Conservation (phyloP, 2,329 filamentous ascomycete species). For the Raffaelea ambrosiae region DNA sequence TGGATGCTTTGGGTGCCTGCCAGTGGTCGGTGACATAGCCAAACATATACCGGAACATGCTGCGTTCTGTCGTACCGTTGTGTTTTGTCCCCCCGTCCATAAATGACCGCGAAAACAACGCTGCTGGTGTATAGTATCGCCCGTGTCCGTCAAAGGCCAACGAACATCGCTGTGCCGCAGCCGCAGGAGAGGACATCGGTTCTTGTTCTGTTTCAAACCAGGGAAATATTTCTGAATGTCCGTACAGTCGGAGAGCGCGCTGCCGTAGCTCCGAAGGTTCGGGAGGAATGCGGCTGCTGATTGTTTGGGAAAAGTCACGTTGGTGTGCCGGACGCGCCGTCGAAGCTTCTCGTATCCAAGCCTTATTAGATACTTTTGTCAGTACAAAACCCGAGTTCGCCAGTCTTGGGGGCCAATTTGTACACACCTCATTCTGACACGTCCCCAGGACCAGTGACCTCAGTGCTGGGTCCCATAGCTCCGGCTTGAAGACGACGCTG, state of each 20-base stretch:
- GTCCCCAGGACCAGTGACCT: slow-evolving; percentile 1
- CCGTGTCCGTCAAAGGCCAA: slow-evolving; percentile 5
- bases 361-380: too few species aligned
- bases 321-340: too few species aligned
- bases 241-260: background rate
- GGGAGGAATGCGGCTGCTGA: background rate
- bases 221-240: too few species aligned
- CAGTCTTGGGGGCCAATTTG: too few species aligned
- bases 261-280: background rate
- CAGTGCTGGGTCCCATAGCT: slow-evolving; percentile 1
- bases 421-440: background rate
- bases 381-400: too few species aligned
- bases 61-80: too few species aligned
- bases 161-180: background rate
- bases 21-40: too few species aligned
- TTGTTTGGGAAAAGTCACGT: background rate
- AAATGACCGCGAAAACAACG: background rate
- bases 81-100: background rate
- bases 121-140: slow-evolving; percentile 2
- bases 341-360: too few species aligned
- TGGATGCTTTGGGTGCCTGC: too few species aligned
- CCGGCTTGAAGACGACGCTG: background rate
- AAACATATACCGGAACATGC: too few species aligned
- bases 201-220: too few species aligned
- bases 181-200: too few species aligned